A percentile compares a stretch with the other conserved stretches of the same genome.
Evolutionary conservation across 139 green algal species (phyloP).

Genomic region (Medakamo hakoo): DNA sequence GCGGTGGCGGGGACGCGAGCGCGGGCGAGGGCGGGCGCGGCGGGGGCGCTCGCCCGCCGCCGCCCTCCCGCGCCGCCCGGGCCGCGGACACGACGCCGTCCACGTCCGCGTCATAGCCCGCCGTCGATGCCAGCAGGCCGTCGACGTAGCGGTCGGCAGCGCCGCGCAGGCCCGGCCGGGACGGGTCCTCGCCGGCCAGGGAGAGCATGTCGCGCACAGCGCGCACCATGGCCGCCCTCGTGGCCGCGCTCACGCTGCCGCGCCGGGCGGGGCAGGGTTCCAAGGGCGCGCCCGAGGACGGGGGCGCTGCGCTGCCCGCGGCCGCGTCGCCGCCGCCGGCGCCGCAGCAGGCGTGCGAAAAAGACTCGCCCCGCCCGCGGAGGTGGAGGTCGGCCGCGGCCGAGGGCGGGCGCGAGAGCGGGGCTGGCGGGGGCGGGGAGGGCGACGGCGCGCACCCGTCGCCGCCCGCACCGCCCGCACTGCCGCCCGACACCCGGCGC

Average conservation of each 20-base stretch:
- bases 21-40: no score
- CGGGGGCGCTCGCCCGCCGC: no score
- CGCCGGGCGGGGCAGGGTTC: background rate
- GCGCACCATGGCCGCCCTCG: constrained; percentile 2
- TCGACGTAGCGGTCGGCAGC: constrained; percentile 30
- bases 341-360: no score
- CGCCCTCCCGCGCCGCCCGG: background rate
- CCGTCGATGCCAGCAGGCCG: constrained; percentile 37
- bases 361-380: background rate
- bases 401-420: background rate
- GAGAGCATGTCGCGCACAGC: constrained; percentile 2
- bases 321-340: no score
- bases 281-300: no score
- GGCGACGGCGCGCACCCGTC: no score
- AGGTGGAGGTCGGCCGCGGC: background rate
- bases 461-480: no score
- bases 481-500: no score
- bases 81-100: background rate
- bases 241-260: background rate
- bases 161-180: constrained; percentile 13
- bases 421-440: background rate
- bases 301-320: no score
- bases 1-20: background rate
- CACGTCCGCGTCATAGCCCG: constrained; percentile 33
- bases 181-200: constrained; percentile 1